Evolutionary conservation across 352 stramenopile genomes (phyloP).

Genomic region (Globisporangium iwayamae): DNA sequence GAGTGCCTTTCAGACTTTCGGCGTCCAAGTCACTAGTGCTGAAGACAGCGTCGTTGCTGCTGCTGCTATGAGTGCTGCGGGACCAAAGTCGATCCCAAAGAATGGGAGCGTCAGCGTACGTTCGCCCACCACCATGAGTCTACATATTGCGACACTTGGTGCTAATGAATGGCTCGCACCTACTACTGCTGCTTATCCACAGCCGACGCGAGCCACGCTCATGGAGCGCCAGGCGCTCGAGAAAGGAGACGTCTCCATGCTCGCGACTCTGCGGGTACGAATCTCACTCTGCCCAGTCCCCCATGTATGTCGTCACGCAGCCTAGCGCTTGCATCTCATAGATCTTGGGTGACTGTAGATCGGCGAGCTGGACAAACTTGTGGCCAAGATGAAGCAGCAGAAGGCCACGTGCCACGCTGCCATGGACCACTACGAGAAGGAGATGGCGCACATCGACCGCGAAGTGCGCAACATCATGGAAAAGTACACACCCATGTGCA

Average conservation of each 20-base stretch:
- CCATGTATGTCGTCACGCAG: not conserved
- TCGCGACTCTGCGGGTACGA: slow-evolving; percentile 56
- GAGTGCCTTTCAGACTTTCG: not conserved
- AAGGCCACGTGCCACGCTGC: slow-evolving; percentile 52
- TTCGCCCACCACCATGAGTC: not conserved
- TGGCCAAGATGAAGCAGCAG: slow-evolving; percentile 62
- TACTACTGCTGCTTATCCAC: not conserved
- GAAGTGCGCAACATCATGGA: slow-evolving; percentile 65
- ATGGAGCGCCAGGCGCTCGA: slow-evolving; percentile 71
- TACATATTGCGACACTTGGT: not conserved
- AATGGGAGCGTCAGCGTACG: slow-evolving; percentile 32
- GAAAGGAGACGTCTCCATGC: slow-evolving; percentile 70
- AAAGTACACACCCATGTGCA: slow-evolving; percentile 56
- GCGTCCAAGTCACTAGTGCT: not conserved
- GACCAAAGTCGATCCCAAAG: slow-evolving; percentile 32
- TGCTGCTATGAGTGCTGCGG: slow-evolving; percentile 60
- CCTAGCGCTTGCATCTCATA: not conserved
- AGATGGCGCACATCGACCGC: slow-evolving; percentile 60
- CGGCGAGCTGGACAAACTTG: slow-evolving; percentile 66
- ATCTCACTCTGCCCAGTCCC: not conserved
- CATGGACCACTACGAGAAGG: slow-evolving; percentile 45
- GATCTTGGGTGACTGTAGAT: slow-evolving; percentile 31
- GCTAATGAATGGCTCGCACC: not conserved
- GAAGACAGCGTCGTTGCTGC: not conserved
- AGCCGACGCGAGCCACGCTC: slow-evolving; percentile 52